phyloP scores from a whole-genome alignment of 2,329 filamentous ascomycete genomes.

The Neonectria hederae region DNA sequence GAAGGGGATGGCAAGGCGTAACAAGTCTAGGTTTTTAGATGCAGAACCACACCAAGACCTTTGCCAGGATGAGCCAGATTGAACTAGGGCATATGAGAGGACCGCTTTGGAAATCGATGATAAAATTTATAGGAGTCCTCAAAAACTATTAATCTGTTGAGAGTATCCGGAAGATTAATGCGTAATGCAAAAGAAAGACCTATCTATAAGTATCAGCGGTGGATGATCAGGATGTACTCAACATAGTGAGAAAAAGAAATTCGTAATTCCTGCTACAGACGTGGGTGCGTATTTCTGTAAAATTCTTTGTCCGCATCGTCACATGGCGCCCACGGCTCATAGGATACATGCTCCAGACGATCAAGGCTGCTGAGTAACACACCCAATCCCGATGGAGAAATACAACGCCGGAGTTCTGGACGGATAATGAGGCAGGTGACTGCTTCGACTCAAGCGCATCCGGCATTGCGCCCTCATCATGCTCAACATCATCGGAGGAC shows the following conservation, averaged over 20 bases:
- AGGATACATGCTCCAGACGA: conserved; percentile 43
- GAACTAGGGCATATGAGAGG: conserved; percentile 2
- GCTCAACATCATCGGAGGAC: conserved; percentile 25
- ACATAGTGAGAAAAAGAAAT: conserved; percentile 1
- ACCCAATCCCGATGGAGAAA: conserved; percentile 27
- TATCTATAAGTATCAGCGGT: conserved; percentile 23
- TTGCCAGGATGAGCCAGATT: conserved; percentile 19
- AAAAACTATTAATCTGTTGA: conserved; percentile 41
- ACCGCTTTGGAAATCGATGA: conserved; percentile 14
- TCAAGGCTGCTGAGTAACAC: conserved; percentile 37
- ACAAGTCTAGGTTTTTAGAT: conserved; percentile 38
- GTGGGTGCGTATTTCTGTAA: conserved; percentile 35
- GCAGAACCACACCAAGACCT: conserved; percentile 34
- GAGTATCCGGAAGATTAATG: conserved; percentile 33
- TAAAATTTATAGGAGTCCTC: conserved; percentile 41
- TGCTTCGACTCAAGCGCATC: conserved; percentile 34
- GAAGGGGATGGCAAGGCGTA: conserved; percentile 45
- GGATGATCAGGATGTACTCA: background rate
- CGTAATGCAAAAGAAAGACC: conserved; percentile 6
- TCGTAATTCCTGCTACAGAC: conserved; percentile 24
- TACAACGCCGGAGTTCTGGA: conserved; percentile 46
- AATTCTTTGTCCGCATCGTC: conserved; percentile 16
- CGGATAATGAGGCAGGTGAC: conserved; percentile 46
- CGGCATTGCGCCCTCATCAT: background rate
- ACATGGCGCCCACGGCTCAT: conserved; percentile 48